Percentiles rank a stretch among this genome's conserved stretches.
Evolutionary conservation across 129 eudicot species (phyloP).

Genomic region (Gnaphalium uliginosum): DNA sequence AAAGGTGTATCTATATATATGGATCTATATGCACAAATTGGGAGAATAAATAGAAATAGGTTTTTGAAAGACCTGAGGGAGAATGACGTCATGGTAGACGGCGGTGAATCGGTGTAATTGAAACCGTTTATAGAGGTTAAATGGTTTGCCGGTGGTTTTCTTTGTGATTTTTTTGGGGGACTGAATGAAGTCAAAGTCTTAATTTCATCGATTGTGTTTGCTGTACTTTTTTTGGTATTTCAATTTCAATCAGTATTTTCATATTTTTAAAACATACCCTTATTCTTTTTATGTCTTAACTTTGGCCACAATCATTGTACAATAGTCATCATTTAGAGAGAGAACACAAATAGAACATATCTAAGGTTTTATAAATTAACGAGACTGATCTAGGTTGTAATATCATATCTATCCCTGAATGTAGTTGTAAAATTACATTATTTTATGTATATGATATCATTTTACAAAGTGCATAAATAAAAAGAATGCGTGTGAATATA

Average conservation of each 20-base stretch:
- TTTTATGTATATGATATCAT: no score
- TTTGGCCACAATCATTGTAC: not conserved
- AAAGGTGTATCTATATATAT: not conserved
- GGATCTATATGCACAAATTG: conserved; percentile 22
- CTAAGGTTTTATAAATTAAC: not conserved
- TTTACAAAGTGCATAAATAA: not conserved
- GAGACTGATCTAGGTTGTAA: not conserved
- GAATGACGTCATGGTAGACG: conserved; percentile 30
- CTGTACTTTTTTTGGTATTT: no score
- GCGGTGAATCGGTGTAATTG: conserved; percentile 25
- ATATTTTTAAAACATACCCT: not conserved
- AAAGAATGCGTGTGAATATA: not conserved
- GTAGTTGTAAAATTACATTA: no score
- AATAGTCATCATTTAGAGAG: not conserved
- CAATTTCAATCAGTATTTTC: conserved; percentile 1
- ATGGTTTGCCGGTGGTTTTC: conserved; percentile 28
- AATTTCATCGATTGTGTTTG: no score
- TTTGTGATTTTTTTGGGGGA: conserved; percentile 24
- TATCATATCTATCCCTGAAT: not conserved
- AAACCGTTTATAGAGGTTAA: conserved; percentile 18
- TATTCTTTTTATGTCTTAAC: not conserved
- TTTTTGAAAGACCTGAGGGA: conserved; percentile 32
- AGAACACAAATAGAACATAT: not conserved
- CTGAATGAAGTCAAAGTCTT: conserved; percentile 33
- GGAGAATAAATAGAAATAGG: not conserved